Evolutionary conservation across 495 filamentous ascomycete species (phyloP).

Genomic region (Glutinoglossum americanum): DNA sequence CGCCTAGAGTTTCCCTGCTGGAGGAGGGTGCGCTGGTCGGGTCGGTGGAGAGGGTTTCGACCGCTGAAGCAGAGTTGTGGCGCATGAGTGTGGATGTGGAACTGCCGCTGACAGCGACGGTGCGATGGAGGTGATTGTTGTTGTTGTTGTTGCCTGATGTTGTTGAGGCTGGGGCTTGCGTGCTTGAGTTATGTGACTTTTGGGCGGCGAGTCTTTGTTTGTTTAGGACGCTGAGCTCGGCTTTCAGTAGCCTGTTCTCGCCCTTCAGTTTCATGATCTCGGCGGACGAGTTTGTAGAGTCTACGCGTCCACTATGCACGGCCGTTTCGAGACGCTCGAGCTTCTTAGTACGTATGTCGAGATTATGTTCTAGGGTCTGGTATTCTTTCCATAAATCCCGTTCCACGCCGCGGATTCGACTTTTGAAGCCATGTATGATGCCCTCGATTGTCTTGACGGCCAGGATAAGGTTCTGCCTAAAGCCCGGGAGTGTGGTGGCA

Average conservation of each 20-base stretch:
- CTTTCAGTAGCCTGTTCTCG: slow-evolving; percentile 63
- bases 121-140: slow-evolving; percentile 1
- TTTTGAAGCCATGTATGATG: slow-evolving; percentile 60
- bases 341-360: slow-evolving; percentile 59
- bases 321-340: slow-evolving; percentile 72
- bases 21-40: no score
- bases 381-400: slow-evolving; percentile 80
- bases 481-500: slow-evolving; percentile 50
- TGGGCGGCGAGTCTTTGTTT: slow-evolving; percentile 16
- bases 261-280: slow-evolving; percentile 54
- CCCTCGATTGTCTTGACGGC: slow-evolving; percentile 77
- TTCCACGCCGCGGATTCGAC: slow-evolving; percentile 62
- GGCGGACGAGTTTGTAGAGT: neutral
- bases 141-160: slow-evolving; percentile 7
- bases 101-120: slow-evolving; percentile 7
- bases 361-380: slow-evolving; percentile 58
- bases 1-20: neutral
- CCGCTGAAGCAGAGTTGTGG: slow-evolving; percentile 24
- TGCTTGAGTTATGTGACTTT: neutral
- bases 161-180: slow-evolving; percentile 3
- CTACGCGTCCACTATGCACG: slow-evolving; percentile 18
- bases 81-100: slow-evolving; percentile 23
- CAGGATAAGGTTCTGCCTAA: slow-evolving; percentile 67
- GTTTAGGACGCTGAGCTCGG: slow-evolving; percentile 58
- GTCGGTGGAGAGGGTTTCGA: no score